Evolutionary conservation across 169 alveolate genomes (phyloP), one percentile per base, ranked within the genome.

Genomic region (Toxoplasma gondii): DNA sequence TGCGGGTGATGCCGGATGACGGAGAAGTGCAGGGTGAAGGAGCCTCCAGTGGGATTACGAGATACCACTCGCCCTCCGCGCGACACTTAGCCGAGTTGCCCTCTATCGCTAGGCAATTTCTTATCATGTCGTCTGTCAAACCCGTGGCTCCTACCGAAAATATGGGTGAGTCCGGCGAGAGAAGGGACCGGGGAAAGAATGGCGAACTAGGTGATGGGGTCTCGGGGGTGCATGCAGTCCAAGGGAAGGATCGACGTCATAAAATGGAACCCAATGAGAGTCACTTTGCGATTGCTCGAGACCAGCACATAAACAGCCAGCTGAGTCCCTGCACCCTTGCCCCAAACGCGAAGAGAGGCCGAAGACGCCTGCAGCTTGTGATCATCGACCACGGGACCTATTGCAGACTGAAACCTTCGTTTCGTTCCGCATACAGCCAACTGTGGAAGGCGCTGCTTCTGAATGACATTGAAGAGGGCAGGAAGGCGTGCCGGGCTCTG

Each of bases 351-450:
- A n/a, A n/a, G n/a, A n/a, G n/a, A n/a, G n/a, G n/a, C n/a, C n/a
- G n/a, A n/a, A 19, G 67, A 19, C 67, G 67, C 27, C 67, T 53
- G 9, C 67, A 53, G 19, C 67, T 53, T 19, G 67, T 53, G 67
- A 53, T 53, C 67, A 78, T 97, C 34, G 98, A 97, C 93, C 98
- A 96, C 87, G 98, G 98, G 29, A 93, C 97, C 38, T 97, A 97
- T 54, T 94, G 94, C 41, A 93, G 94, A 67, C 69, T 96, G 27
- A 49, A 95, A 29, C 95, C 95, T 0, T 36, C 27, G 19, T 92
- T 92, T 44, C 87, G 95, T 5, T 43, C 45, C 10, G 53, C 69
- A 41, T 92, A 31, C 70, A 34, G 84, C 81, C 74, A 67, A 5
- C 45, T 92, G 64, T 92, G 92, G 92, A n/a, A 67, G 38, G 80